Base-by-base conservation (phyloP, 805 yeast species). In the Metschnikowia chrysomelidarum region DNA sequence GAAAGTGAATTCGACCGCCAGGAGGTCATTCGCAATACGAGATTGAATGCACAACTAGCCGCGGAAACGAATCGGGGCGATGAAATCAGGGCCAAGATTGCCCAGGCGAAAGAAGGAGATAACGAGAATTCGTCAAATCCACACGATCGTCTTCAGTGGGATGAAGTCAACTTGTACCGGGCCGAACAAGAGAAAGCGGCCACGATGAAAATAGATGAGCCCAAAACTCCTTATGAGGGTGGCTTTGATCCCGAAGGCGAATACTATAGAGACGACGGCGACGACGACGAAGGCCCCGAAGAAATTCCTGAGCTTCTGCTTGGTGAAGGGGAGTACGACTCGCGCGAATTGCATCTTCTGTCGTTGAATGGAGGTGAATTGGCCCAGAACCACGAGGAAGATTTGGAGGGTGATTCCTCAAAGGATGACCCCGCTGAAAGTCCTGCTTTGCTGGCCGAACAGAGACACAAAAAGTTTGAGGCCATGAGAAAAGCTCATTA, bases 211-310 rank as follows among this genome's bases (percentile, higher is more conserved):
- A 87, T 89, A 27, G 95, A 87, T 53, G 97, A 89, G 57, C 97
- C 97, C 15, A 89, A 89, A 67, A 89, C 97, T 1, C 97, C 97
- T 4, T 89, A 83, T 52, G 94, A 86, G 55, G 94, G 93, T 8
- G 94, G 95, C 1, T 82, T 86, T 18, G 80, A 83, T 51, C 89
- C 93, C 1, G 69, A 75, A 34, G 87, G 86, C 20, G 95, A 88
- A 50, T 83, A 84, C 54, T 87, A 87, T 49, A 71, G 73, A 34
- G 76, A 74, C 4, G 91, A 83, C 50, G 78, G 79, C 28, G 88
- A 81, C 22, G 76, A 73, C 3, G 75, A 56, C 19, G 50, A 41
- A 7, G 45, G 43, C 11, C 13, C 30, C 2, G 63, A 50, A 14
- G 70, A 67, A 3, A 60, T 78, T 27, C 76, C 77, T 9, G 69